Base-by-base conservation (phyloP, 2,329 filamentous ascomycete genomes). In the Hymenoscyphus fraxineus region DNA sequence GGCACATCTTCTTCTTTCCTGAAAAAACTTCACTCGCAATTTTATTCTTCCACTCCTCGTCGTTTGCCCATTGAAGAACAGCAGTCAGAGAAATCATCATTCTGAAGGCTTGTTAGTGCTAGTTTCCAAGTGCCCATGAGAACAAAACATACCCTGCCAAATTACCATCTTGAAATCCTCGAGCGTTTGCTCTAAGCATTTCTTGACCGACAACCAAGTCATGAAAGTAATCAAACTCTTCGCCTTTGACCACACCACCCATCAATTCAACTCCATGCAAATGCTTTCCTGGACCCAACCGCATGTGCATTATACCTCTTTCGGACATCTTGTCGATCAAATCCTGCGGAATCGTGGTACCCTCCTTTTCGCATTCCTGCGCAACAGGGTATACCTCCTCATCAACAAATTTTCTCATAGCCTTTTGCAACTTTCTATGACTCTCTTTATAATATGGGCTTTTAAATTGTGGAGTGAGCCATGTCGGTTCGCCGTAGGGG, bases 191-290 rank as follows among this genome's bases (percentile, higher is more conserved):
- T 39, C 92, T 83, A 1, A 84, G 82, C 69, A 91, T 78, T 77
- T 96, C 92, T 78, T 96, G 92, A 9, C 82, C 80, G 61, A 90
- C 80, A 68, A 96, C 85, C 75, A 95, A 76, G 75, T 95, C 92
- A 76, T 95, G 91, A 78, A 96, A 91, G 77, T 93, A 93, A 76
- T 96, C 91, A 71, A 93, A 96, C 67, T 93, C 88, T 76, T 92
- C 86, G 60, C 90, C 90, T 73, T 90, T 85, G 62, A 93, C 82
- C 16, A 82, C 88, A 56, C 90, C 91, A 65, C 82, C 84, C 62
- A 94, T 78, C 47, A 96, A 78, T 16, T 83, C 80, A 40, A 88
- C 83, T 22, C 89, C 89, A 72, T 93, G 85, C 61, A 96, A 78
- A 77, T 96, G 92, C 78, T 90, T 90, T 13, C 92, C 92, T 0